phyloP scores from a whole-genome alignment of 805 yeast species.

The Starmerella sirachaensis region DNA sequence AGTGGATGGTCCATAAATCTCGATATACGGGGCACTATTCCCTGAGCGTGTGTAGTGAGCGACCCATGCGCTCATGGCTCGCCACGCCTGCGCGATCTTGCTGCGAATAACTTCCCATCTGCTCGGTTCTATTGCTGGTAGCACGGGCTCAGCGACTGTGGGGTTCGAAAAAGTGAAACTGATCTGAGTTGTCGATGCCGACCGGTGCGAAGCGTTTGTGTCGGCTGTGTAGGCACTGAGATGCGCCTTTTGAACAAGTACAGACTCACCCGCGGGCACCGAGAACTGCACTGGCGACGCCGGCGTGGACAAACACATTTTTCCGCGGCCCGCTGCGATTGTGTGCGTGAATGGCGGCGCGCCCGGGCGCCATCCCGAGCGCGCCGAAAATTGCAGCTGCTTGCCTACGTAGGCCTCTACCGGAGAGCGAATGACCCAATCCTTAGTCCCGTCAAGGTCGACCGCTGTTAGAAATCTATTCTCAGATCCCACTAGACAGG shows the following conservation, averaged over 20 bases:
- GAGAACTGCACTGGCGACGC: conserved; percentile 32
- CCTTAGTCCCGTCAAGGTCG: conserved; percentile 30
- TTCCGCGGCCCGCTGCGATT: conserved; percentile 35
- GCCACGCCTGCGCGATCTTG: neutral
- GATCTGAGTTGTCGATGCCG: conserved; percentile 7
- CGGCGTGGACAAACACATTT: conserved; percentile 33
- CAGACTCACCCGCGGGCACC: conserved; percentile 32
- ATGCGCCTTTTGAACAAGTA: conserved; percentile 32
- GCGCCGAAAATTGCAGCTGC: conserved; percentile 24
- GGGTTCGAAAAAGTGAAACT: conserved; percentile 5
- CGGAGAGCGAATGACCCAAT: conserved; percentile 35
- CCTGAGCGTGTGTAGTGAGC: conserved; percentile 9
- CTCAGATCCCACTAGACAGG: conserved; percentile 16
- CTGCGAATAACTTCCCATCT: neutral
- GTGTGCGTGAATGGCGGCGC: conserved; percentile 27
- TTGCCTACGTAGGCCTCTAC: conserved; percentile 39
- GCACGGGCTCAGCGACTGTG: neutral
- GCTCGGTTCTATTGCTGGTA: neutral
- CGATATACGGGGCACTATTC: conserved; percentile 11
- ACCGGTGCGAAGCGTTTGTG: conserved; percentile 12
- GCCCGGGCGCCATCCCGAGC: conserved; percentile 17
- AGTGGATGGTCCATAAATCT: conserved; percentile 21
- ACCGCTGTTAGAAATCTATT: conserved; percentile 28
- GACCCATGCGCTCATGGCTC: conserved; percentile 1
- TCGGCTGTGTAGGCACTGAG: conserved; percentile 34